Conservation (phyloP, 2,329 filamentous ascomycete genomes). For the Mariannaea sp. region DNA sequence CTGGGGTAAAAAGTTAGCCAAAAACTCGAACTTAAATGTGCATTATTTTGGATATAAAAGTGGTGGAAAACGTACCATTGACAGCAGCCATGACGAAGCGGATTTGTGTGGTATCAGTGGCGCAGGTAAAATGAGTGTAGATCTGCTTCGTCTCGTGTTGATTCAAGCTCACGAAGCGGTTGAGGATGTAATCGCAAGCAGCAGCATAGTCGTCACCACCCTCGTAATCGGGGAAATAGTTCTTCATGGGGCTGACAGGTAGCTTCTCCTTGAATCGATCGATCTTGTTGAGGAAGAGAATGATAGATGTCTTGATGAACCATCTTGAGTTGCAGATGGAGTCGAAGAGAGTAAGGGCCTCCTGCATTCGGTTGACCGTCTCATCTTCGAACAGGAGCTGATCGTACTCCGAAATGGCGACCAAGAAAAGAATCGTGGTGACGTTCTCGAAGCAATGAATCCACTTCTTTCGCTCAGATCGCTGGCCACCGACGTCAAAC, state of each 20-base stretch:
- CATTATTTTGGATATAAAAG: no score
- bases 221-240: constrained; percentile 91
- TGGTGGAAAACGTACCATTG: constrained; percentile 70
- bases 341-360: constrained; percentile 84
- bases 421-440: constrained; percentile 93
- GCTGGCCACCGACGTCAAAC: constrained; percentile 96
- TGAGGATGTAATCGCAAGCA: constrained; percentile 98
- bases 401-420: constrained; percentile 97
- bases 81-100: constrained; percentile 99
- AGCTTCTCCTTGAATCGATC: constrained; percentile 89
- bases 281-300: constrained; percentile 89
- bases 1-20: constrained; percentile 61
- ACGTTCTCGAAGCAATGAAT: constrained; percentile 99
- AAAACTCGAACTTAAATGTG: no score
- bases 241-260: constrained; percentile 80
- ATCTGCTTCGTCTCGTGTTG: constrained; percentile 99
- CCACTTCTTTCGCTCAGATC: constrained; percentile 98
- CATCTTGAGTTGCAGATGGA: constrained; percentile 87
- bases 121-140: constrained; percentile 99
- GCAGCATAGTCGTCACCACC: constrained; percentile 93
- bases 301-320: constrained; percentile 90
- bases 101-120: constrained; percentile 98
- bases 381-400: constrained; percentile 95
- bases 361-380: constrained; percentile 94
- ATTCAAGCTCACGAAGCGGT: constrained; percentile 97